These are phyloP conservation scores for Nakaseomyces glabratus DNA, from an alignment of 1,139 yeast species.

Conservation along the genomic window DNA sequence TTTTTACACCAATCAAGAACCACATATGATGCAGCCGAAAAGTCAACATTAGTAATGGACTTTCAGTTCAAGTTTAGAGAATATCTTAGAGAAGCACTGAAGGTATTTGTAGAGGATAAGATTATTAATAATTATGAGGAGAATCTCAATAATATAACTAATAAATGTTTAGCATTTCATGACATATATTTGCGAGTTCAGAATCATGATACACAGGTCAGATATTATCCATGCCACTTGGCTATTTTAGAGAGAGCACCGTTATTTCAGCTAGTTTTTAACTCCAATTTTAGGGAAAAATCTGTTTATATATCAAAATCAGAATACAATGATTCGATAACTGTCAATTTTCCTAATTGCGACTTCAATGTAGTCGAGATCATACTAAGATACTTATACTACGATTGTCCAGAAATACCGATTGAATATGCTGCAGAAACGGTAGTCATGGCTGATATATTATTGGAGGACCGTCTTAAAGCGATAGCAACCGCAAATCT, in stretches of 20 bases:
- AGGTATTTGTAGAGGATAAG: conserved; percentile 33
- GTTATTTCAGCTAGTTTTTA: conserved; percentile 58
- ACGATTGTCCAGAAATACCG: conserved; percentile 50
- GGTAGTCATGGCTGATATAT: conserved; percentile 50
- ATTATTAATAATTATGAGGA: conserved; percentile 32
- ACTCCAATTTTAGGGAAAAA: conserved; percentile 39
- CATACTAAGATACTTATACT: conserved; percentile 49
- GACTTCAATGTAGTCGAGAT: conserved; percentile 42
- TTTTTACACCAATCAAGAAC: conserved; percentile 27
- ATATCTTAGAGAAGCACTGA: conserved; percentile 40
- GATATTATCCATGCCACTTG: conserved; percentile 54
- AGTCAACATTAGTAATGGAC: conserved; percentile 39
- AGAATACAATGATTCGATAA: conserved; percentile 18
- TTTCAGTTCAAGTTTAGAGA: conserved; percentile 40
- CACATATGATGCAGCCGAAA: conserved; percentile 28
- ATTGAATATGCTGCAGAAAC: conserved; percentile 45
- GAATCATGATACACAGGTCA: conserved; percentile 21
- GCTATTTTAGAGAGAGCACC: conserved; percentile 53
- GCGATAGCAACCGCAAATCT: conserved; percentile 55
- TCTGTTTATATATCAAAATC: conserved; percentile 16
- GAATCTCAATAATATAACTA: conserved; percentile 15
- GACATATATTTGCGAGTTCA: conserved; percentile 42
- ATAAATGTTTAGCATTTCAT: conserved; percentile 32
- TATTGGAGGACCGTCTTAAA: conserved; percentile 55
- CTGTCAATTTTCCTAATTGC: conserved; percentile 36